These are phyloP conservation scores for Rhizopus stolonifer DNA, from an alignment of 371 early-diverging fungal genomes.

Conservation along the genomic window DNA sequence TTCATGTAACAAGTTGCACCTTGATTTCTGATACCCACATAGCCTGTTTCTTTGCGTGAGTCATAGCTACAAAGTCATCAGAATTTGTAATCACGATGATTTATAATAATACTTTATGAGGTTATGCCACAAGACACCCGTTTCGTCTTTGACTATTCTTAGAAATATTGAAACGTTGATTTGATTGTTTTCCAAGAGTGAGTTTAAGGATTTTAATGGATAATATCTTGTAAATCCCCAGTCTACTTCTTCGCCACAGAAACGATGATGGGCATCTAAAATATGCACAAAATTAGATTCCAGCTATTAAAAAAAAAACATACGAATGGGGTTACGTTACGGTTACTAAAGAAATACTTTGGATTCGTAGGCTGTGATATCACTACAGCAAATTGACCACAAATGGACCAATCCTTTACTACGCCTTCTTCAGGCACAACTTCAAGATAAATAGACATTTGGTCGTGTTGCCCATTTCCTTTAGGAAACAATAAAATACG, in stretches of 20 bases:
- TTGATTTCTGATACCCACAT: constrained; percentile 95
- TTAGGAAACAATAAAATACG: constrained; percentile 85
- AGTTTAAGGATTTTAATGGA: constrained; percentile 28
- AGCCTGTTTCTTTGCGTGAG: constrained; percentile 88
- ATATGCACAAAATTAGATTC: not conserved
- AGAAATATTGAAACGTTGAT: constrained; percentile 74
- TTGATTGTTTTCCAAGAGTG: constrained; percentile 40
- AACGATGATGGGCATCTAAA: constrained; percentile 78
- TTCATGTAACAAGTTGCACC: constrained; percentile 99
- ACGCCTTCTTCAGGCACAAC: constrained; percentile 68
- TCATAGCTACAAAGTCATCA: constrained; percentile 80
- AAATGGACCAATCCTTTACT: constrained; percentile 64
- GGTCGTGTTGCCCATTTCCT: constrained; percentile 75
- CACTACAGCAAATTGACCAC: constrained; percentile 80
- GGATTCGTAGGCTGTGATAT: constrained; percentile 75
- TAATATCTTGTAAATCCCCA: constrained; percentile 89
- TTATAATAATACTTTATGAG: constrained; percentile 87
- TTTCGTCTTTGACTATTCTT: constrained; percentile 82
- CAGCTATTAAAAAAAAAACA: too few relatives aligned
- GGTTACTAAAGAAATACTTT: constrained; percentile 54
- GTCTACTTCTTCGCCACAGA: constrained; percentile 78
- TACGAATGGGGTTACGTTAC: constrained; percentile 46
- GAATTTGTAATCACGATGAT: too few relatives aligned
- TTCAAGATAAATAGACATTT: constrained; percentile 80
- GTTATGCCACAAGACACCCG: constrained; percentile 94